Conservation (phyloP, 495 filamentous ascomycete genomes). For the Aspergillus hancockii region DNA sequence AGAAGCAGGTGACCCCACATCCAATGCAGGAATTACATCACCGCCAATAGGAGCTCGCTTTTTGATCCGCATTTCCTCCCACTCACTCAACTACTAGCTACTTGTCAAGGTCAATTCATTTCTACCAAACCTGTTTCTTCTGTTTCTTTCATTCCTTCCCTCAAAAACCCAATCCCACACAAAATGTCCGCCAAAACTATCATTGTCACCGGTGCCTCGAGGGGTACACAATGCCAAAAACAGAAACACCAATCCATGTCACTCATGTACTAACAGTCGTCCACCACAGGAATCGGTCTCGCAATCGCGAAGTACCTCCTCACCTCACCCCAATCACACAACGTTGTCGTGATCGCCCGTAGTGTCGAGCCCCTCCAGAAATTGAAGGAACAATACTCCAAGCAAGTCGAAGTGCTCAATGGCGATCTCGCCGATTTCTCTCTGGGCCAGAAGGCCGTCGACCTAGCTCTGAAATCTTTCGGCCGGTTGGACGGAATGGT, state of each 20-base stretch:
- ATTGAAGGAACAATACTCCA: conserved; percentile 63
- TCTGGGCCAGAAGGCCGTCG: conserved; percentile 60
- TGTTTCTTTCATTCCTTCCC: background rate
- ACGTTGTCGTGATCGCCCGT: conserved; percentile 76
- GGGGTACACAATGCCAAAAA: conserved; percentile 42
- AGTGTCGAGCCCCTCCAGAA: conserved; percentile 63
- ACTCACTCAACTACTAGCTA: background rate
- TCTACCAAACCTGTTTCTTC: background rate
- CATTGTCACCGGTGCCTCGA: conserved; percentile 64
- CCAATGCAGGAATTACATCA: conserved; percentile 6
- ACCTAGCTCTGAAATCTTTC: conserved; percentile 64
- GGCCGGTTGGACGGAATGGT: conserved; percentile 78
- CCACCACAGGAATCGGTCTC: conserved; percentile 72
- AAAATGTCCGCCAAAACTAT: conserved; percentile 54
- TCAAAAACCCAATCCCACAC: background rate
- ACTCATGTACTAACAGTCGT: conserved; percentile 4
- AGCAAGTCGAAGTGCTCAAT: conserved; percentile 68
- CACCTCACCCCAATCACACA: conserved; percentile 55
- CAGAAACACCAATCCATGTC: background rate
- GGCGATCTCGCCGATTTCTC: conserved; percentile 74
- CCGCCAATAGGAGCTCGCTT: background rate
- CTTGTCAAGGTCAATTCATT: background rate
- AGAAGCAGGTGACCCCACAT: background rate
- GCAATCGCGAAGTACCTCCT: conserved; percentile 76
- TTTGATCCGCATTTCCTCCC: background rate